These are phyloP conservation scores for Rosa hybrid DNA, from an alignment of 331 rosid genomes.

Conservation along the genomic window DNA sequence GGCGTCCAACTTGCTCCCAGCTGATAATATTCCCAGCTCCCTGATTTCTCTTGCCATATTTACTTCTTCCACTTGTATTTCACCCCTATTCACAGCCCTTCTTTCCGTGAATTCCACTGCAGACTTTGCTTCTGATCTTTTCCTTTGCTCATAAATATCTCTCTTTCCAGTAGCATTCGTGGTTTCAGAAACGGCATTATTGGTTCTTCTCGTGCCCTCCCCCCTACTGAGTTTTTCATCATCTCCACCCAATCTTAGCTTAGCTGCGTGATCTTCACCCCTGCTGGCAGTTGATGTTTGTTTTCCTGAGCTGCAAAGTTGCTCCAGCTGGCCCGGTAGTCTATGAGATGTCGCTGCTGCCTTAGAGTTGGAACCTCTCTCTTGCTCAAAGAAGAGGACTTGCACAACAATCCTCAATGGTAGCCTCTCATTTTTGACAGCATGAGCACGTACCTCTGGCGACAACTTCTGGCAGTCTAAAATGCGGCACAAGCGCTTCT, in stretches of 20 bases:
- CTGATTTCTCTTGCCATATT: conserved; percentile 42
- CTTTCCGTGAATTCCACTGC: conserved; percentile 40
- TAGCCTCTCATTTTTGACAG: conserved; percentile 84
- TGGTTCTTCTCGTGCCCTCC: conserved; percentile 34
- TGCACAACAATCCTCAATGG: conserved; percentile 91
- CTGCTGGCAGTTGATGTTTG: conserved; percentile 38
- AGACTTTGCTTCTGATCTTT: conserved; percentile 52
- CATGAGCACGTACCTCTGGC: conserved; percentile 69
- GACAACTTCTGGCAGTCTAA: conserved; percentile 84
- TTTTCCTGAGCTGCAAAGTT: conserved; percentile 44
- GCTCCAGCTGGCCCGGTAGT: conserved; percentile 38
- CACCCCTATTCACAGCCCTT: conserved; percentile 43
- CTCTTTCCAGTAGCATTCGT: conserved; percentile 37
- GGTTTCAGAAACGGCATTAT: conserved; percentile 1
- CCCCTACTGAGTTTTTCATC: conserved; percentile 45
- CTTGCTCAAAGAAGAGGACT: conserved; percentile 85
- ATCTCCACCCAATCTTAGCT: conserved; percentile 43
- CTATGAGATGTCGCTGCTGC: conserved; percentile 19
- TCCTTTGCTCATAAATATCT: conserved; percentile 34
- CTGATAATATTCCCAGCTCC: conserved; percentile 33
- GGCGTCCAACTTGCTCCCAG: conserved; percentile 52
- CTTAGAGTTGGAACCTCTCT: conserved; percentile 53
- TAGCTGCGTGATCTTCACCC: conserved; percentile 37
- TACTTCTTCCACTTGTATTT: conserved; percentile 32
- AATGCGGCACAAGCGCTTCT: conserved; percentile 72